Base-by-base conservation (phyloP, 495 filamentous ascomycete genomes). In the Podospora appendiculata region DNA sequence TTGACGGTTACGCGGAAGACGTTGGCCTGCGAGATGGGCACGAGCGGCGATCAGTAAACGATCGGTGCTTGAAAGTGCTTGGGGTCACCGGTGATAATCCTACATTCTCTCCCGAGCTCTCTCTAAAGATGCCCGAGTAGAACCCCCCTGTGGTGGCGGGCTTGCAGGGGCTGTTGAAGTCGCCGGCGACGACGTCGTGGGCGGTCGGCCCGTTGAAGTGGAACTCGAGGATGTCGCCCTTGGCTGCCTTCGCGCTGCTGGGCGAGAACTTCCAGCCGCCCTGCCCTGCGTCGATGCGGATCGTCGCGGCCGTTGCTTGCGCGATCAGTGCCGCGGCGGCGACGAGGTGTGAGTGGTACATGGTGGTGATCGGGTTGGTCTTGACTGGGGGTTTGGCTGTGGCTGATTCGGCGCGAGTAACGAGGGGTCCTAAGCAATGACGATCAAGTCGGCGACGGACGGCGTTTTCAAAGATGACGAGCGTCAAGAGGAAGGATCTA, bases 1-100 rank as follows among this genome's bases (percentile, higher is more conserved):
- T 79, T 80, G 41, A 79, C 60, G 7, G 58, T 71, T 18, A 80
- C 51, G 6, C 69, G 66, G 47, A 77, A 81, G n/a, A 56, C 42
- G 11, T 52, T 16, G 12, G 42, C 1, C 58, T 61, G 40, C 41
- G 41, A 6, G 12, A 9, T 8, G 14, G 10, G 12, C 8, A 7
- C 11, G 41, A 42, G 7, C 1, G 10, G 41, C 13, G 4, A 10
- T 5, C 41, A 44, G 41, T 44, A 13, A 19, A 19, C 4, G 43
- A 19, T 11, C 7, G 10, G 41, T 12, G 4, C 12, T 14, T 6
- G 14, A 10, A 11, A 41, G 12, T 6, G 19, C 14, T 3, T 10
- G 19, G 36, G 9, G 4, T 13, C 8, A 6, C 16, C 19, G 43
- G 25, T 19, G 17, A 3, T 14, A 8, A 40, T 11, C 45, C 41